phyloP scores from a whole-genome alignment of 257 asterid species.

The Solanum habrochaites region DNA sequence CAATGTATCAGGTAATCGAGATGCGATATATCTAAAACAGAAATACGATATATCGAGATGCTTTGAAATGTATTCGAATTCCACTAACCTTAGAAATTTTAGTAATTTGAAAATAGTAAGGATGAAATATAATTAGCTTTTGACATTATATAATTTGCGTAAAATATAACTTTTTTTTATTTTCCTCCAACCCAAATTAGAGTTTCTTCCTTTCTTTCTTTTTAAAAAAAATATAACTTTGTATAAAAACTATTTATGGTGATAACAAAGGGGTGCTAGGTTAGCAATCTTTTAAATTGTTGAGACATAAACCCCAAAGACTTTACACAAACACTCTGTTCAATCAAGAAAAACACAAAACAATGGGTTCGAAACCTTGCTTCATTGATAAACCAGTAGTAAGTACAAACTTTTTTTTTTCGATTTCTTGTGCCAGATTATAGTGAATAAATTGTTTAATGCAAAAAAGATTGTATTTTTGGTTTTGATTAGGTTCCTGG shows the following conservation, averaged over 20 bases:
- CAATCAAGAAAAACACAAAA: neutral
- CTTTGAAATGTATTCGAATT: no score
- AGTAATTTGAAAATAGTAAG: no score
- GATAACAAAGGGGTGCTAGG: neutral
- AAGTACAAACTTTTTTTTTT: neutral
- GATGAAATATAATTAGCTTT: no score
- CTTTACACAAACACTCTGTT: neutral
- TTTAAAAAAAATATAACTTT: no score
- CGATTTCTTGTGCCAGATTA: neutral
- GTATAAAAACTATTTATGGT: neutral
- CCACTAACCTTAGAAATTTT: no score
- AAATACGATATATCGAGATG: neutral
- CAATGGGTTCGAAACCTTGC: slow-evolving; percentile 36
- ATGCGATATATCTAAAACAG: no score
- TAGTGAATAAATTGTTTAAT: neutral
- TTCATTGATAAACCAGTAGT: slow-evolving; percentile 52
- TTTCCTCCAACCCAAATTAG: neutral
- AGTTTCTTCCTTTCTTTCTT: neutral
- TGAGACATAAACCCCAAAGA: neutral
- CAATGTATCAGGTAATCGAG: neutral
- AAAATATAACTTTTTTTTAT: no score
- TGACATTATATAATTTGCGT: no score
- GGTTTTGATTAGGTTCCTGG: slow-evolving; percentile 56
- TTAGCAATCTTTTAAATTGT: neutral
- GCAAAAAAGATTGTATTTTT: neutral